Conservation (phyloP, 495 filamentous ascomycete genomes). For the Lepraria neglecta region DNA sequence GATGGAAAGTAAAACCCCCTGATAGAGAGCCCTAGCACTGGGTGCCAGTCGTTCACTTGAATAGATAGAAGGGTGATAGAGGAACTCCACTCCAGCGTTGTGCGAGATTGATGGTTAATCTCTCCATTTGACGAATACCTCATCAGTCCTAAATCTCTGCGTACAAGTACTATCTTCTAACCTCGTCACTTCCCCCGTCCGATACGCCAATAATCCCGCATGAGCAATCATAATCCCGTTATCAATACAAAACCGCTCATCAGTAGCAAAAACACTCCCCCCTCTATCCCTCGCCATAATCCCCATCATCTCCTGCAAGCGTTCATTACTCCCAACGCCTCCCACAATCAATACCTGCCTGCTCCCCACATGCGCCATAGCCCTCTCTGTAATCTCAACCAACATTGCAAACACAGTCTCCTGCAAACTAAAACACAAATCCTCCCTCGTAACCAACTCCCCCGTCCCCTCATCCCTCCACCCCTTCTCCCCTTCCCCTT, state of each 20-base stretch:
- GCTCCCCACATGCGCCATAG: constrained; percentile 94
- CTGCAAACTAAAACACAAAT: constrained; percentile 90
- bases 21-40: too few species aligned
- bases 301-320: constrained; percentile 97
- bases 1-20: neutral
- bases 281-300: constrained; percentile 87
- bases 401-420: constrained; percentile 95
- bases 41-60: neutral
- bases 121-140: constrained; percentile 87
- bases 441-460: constrained; percentile 63
- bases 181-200: constrained; percentile 66
- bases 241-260: constrained; percentile 97
- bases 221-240: constrained; percentile 99
- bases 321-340: constrained; percentile 96
- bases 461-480: constrained; percentile 36
- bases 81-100: neutral
- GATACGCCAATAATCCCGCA: constrained; percentile 79
- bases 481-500: constrained; percentile 23
- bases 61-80: neutral
- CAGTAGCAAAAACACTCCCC: constrained; percentile 87
- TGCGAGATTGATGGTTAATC: constrained; percentile 41
- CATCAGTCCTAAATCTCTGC: constrained; percentile 91
- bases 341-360: constrained; percentile 90
- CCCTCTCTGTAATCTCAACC: constrained; percentile 96
- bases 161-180: constrained; percentile 83